Base-by-base conservation (phyloP, 2,329 filamentous ascomycete species). In the Fusarium udum region DNA sequence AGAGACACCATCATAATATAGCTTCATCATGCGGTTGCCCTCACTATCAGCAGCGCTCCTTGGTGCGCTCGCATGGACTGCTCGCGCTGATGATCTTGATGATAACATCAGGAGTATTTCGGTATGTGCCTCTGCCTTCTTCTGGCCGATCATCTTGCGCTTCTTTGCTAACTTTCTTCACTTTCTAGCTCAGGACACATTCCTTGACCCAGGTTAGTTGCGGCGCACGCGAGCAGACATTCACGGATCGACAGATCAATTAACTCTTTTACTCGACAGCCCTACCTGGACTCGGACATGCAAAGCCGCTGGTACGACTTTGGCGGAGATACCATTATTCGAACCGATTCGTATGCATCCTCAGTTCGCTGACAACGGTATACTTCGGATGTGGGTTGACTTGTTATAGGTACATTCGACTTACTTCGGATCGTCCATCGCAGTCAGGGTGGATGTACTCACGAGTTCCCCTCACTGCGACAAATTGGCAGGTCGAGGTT, bases 301-400 rank as follows among this genome's bases (percentile, higher is more conserved):
- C 93, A 97, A 85, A 97, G 94, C 85, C 92, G 96, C 81, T 99
- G 96, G 95, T 99, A 95, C 85, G 96, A 99, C 85, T 99, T 97
- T 89, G 96, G 96, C 81, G 96, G 95, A 80, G 95, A 97, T 85
- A 94, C 95, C 45, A 92, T 99, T 78, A 89, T 98, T 78, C 87
- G 90, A 77, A 91, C 90, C 74, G 90, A 92, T 81, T 88, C 88
- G 90, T 92, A 90, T 73, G 88, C 83, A 72, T 40, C 57, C 64
- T 61, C 64, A 53, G 56, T 43, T 46, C 62, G 51, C 60, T 66
- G 48, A 74, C 49, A 66, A 53, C 40, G 52, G 36, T 42, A 32
- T 61, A 60, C 48, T 58, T 59, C 39, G 58, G 55, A 62, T 64
- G 71, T 71, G 66, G 64, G 64, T 77, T 78, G 76, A 78, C 76